Percentiles rank a stretch among this genome's conserved stretches.
phyloP scores from a whole-genome alignment of 768 basidiomycete species.

The Macrolepiota albuminosa region DNA sequence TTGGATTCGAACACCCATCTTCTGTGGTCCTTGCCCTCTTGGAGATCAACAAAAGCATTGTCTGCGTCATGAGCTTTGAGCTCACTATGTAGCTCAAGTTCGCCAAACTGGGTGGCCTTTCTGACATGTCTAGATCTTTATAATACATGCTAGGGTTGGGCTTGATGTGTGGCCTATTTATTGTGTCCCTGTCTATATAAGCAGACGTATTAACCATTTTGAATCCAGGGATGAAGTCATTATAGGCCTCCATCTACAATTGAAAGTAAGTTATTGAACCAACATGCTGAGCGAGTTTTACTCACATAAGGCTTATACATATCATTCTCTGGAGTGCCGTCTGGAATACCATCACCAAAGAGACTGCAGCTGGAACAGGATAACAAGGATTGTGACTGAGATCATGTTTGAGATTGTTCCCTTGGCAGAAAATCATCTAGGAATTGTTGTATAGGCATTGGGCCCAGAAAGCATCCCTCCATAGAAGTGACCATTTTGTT shows the following conservation, averaged over 20 bases:
- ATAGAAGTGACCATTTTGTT: too few species aligned
- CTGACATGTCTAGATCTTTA: not conserved
- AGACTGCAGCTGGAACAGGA: not conserved
- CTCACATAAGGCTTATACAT: too few species aligned
- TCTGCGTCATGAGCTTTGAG: too few species aligned
- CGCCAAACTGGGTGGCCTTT: conserved; percentile 7
- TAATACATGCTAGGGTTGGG: conserved; percentile 8
- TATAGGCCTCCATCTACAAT: not conserved
- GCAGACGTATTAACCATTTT: too few species aligned
- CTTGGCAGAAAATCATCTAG: conserved; percentile 2
- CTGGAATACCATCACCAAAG: not conserved
- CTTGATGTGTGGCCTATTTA: not conserved
- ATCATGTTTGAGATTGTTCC: not conserved
- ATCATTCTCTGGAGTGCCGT: too few species aligned
- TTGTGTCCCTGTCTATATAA: too few species aligned
- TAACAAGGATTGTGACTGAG: too few species aligned
- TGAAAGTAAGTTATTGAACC: not conserved
- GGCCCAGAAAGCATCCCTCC: not conserved
- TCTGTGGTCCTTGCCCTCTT: not conserved
- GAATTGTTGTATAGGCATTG: conserved; percentile 6
- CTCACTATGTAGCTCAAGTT: conserved; percentile 12
- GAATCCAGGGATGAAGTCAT: too few species aligned
- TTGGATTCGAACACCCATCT: not conserved
- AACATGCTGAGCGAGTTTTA: not conserved
- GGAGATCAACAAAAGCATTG: conserved; percentile 9